Evolutionary conservation across 1,284 basidiomycete species (phyloP).

Genomic region (Papiliotrema laurentii): DNA sequence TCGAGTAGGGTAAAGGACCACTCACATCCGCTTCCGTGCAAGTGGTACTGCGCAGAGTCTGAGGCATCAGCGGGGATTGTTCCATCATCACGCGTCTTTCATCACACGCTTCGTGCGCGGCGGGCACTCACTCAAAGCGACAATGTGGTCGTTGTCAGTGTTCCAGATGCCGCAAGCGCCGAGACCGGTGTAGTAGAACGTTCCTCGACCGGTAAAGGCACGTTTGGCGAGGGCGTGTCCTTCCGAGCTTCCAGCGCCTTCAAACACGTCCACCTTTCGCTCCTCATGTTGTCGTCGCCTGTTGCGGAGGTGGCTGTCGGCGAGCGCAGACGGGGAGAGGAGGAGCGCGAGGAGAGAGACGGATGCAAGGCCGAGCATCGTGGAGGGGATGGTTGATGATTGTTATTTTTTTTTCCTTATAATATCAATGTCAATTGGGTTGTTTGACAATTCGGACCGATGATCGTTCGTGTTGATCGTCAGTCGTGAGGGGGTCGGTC

Average conservation of each 20-base stretch:
- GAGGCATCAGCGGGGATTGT: too few relatives aligned
- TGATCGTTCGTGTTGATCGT: too few relatives aligned
- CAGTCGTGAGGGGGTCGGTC: too few relatives aligned
- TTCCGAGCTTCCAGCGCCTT: not conserved
- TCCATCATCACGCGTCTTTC: not conserved
- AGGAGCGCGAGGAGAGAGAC: conserved; percentile 1
- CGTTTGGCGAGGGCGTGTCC: conserved; percentile 8
- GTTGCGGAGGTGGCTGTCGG: not conserved
- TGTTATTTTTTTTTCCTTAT: too few relatives aligned
- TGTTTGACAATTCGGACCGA: too few relatives aligned
- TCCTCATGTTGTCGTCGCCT: not conserved
- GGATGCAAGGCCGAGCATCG: not conserved
- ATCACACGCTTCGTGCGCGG: not conserved
- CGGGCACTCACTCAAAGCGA: conserved; percentile 24
- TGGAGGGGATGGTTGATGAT: not conserved
- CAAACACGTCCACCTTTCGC: not conserved
- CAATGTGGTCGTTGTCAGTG: conserved; percentile 22
- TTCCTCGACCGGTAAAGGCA: conserved; percentile 12
- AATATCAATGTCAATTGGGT: too few relatives aligned
- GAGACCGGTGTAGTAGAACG: conserved; percentile 26
- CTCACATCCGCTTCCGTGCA: conserved; percentile 33
- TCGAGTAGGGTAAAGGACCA: too few relatives aligned
- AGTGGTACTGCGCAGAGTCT: conserved; percentile 31
- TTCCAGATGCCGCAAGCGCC: conserved; percentile 28
- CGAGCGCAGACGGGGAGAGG: not conserved